Conservation (phyloP, 768 basidiomycete species). For the Panaeolus cyanescens region DNA sequence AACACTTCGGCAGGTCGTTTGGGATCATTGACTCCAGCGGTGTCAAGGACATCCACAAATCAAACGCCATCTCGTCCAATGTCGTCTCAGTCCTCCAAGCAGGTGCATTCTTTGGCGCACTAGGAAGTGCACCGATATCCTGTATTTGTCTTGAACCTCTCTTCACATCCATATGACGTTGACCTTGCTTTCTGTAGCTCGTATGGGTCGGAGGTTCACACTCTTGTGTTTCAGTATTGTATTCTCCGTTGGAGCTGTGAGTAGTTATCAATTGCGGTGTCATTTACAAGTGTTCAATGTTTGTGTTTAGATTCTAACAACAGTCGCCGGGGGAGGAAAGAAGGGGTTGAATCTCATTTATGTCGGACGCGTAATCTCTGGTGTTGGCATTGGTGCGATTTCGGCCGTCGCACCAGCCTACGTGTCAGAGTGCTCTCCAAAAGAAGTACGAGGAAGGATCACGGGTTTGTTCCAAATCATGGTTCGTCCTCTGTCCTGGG, state of each 20-base stretch:
- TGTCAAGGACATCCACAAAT: constrained; percentile 30
- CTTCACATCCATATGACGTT: neutral
- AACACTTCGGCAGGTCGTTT: constrained; percentile 49
- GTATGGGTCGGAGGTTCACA: constrained; percentile 66
- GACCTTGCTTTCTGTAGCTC: constrained; percentile 41
- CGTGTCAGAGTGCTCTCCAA: constrained; percentile 87
- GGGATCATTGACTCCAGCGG: constrained; percentile 52
- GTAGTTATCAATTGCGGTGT: constrained; percentile 18
- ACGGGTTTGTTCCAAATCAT: constrained; percentile 88
- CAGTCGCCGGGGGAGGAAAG: constrained; percentile 52
- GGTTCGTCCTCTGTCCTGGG: constrained; percentile 33
- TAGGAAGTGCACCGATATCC: constrained; percentile 71
- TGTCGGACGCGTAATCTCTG: constrained; percentile 77
- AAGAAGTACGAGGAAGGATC: constrained; percentile 82
- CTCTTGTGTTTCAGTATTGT: constrained; percentile 61
- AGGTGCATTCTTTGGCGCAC: constrained; percentile 86
- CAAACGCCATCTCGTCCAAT: constrained; percentile 68
- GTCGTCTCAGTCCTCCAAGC: constrained; percentile 88
- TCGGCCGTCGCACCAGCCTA: constrained; percentile 82
- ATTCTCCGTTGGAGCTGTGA: constrained; percentile 75
- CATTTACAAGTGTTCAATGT: neutral
- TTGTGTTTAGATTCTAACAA: constrained; percentile 61
- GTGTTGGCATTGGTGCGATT: constrained; percentile 82
- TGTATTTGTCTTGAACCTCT: constrained; percentile 35
- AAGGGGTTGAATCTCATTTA: constrained; percentile 73